Percentiles rank a stretch among this genome's conserved stretches.
Conservation (phyloP, 176 grass and related monocot species). For the Aegilops speltoides region DNA sequence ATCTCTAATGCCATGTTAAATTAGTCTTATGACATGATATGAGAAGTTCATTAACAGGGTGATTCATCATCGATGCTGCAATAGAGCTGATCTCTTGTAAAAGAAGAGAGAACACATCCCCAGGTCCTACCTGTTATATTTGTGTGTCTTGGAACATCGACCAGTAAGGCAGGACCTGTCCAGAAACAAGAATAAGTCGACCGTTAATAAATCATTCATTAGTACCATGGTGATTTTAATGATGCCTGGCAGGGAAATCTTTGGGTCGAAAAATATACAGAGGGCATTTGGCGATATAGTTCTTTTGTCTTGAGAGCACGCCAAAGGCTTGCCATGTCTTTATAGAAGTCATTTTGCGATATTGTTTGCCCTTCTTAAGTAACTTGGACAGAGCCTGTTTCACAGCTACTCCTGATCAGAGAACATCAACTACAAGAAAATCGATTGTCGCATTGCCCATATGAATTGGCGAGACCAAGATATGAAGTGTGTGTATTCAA, state of each 20-base stretch:
- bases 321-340: no score
- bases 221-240: not conserved
- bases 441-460: not conserved
- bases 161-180: constrained; percentile 77
- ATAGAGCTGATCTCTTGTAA: not conserved
- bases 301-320: no score
- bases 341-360: no score
- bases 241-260: not conserved
- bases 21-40: not conserved
- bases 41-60: not conserved
- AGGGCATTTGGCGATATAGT: not conserved
- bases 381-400: not conserved
- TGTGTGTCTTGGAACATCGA: constrained; percentile 84
- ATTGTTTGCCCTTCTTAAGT: no score
- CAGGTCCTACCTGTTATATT: constrained; percentile 36
- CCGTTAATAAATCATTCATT: not conserved
- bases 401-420: not conserved
- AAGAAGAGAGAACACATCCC: not conserved
- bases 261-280: not conserved
- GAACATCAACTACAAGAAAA: not conserved
- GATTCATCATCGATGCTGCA: not conserved
- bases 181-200: not conserved
- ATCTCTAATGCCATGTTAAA: not conserved
- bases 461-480: not conserved
- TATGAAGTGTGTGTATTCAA: no score